Evolutionary conservation across 2,329 filamentous ascomycete genomes (phyloP), one percentile per base, ranked within the genome.

Genomic region (Diaporthe citriasiana): DNA sequence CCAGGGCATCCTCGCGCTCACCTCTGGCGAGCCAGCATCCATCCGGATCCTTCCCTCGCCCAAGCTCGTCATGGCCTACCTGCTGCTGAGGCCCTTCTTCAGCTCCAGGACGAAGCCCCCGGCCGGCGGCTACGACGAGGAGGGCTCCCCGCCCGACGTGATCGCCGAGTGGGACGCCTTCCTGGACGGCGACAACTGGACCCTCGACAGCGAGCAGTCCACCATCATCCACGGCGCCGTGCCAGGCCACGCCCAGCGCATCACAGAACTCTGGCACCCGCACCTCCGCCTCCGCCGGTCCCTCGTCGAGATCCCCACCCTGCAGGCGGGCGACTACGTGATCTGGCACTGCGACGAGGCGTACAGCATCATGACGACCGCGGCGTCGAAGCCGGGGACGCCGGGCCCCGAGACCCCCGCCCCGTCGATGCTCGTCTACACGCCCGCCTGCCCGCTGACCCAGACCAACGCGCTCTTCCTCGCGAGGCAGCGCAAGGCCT

Each of bases 221-320:
- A 89, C 88, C 45, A 87, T 89, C 79, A 88, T 90, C 78, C 88
- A 90, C 80, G 88, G 88, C 60, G 88, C 88, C 56, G 88, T 90
- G 1, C 88, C 88, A 0, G 88, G 88, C 47, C 88, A 90, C 77
- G 88, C 88, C 19, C 88, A 90, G 81, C 86, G 88, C 71, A 85
- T 90, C 56, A 90, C 88, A 1, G 88, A 89, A 78, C 84, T 85
- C 15, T 90, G 88, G 88, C 88, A 90, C 77, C 88, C 89, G 27
- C 89, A 90, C 73, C 83, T 90, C 17, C 83, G 87, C 78, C 84
- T 90, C 59, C 84, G 87, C 74, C 83, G 84, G 72, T 89, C 86
- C 75, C 85, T 90, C 75, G 84, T 90, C 73, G 87, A 88, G n/a
- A 84, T 89, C 60, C 88, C 88, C 4, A 87, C 86, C 13, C 80